phyloP scores from a whole-genome alignment of 1,284 basidiomycete species.

The Cutaneotrichosporon cavernicola region DNA sequence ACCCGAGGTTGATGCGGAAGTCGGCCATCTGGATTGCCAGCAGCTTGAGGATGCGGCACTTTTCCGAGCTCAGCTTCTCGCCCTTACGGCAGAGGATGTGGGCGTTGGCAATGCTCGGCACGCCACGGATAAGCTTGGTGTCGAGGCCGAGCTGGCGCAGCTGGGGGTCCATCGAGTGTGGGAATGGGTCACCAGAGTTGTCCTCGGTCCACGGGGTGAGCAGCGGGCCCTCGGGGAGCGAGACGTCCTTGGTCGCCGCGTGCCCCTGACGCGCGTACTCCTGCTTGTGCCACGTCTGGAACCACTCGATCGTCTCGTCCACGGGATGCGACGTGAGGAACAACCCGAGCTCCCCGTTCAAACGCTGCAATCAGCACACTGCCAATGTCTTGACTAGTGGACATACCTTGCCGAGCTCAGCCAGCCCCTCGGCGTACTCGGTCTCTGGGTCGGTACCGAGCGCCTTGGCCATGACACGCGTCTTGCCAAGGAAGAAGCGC shows the following conservation, averaged over 20 bases:
- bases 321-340: slow-evolving; percentile 87
- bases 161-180: slow-evolving; percentile 95
- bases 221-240: slow-evolving; percentile 65
- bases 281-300: slow-evolving; percentile 79
- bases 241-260: slow-evolving; percentile 69
- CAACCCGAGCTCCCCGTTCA: slow-evolving; percentile 89
- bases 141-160: slow-evolving; percentile 85
- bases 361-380: slow-evolving; percentile 60
- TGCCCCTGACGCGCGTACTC: slow-evolving; percentile 93
- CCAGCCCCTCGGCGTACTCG: slow-evolving; percentile 77
- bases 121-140: slow-evolving; percentile 80
- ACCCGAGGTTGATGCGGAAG: slow-evolving; percentile 70
- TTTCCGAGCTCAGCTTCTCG: slow-evolving; percentile 73
- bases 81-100: slow-evolving; percentile 84
- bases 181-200: slow-evolving; percentile 73
- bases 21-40: slow-evolving; percentile 79
- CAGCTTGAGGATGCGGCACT: slow-evolving; percentile 84
- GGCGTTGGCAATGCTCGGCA: slow-evolving; percentile 77
- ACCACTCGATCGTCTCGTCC: slow-evolving; percentile 90
- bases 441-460: slow-evolving; percentile 84
- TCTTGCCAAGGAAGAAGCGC: slow-evolving; percentile 88
- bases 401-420: slow-evolving; percentile 74
- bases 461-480: slow-evolving; percentile 92
- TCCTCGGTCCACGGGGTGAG: slow-evolving; percentile 60
- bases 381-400: neutral